These are phyloP conservation scores for Sporothrix luriei DNA, from an alignment of 2,329 filamentous ascomycete species.

Conservation along the genomic window DNA sequence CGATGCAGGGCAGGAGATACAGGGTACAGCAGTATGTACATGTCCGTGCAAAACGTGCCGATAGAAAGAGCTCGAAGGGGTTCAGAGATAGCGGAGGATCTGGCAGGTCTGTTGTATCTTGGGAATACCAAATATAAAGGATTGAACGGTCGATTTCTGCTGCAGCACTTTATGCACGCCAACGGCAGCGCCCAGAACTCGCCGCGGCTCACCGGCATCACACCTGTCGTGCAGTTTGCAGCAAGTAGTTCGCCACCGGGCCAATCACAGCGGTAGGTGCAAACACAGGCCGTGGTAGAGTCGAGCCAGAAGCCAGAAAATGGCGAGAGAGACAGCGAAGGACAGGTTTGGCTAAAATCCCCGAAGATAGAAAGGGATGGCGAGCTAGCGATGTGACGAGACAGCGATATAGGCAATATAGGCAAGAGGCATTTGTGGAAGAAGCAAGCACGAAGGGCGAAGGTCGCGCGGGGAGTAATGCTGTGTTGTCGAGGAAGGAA, in stretches of 20 bases:
- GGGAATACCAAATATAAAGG: constrained; percentile 1
- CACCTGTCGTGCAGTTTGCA: constrained; percentile 24
- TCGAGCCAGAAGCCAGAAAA: not conserved
- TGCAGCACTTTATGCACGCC: constrained; percentile 17
- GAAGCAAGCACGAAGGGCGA: not conserved
- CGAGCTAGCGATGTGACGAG: constrained; percentile 10
- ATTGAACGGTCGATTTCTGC: not conserved
- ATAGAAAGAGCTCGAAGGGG: too few relatives aligned
- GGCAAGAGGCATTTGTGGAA: constrained; percentile 7
- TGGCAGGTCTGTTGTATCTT: not conserved
- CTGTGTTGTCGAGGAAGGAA: not conserved
- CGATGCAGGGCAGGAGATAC: not conserved
- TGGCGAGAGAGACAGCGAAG: constrained; percentile 23
- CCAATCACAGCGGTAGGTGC: constrained; percentile 14
- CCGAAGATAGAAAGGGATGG: constrained; percentile 16
- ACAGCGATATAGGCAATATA: not conserved
- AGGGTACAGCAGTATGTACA: not conserved
- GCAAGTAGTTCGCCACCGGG: not conserved
- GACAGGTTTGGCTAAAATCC: not conserved
- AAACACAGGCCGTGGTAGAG: constrained; percentile 14
- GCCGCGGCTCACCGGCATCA: constrained; percentile 24
- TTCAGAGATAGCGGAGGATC: not conserved
- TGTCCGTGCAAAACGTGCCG: not conserved
- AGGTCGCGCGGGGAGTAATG: not conserved
- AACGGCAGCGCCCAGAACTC: not conserved